Base-by-base conservation (phyloP, 768 basidiomycete genomes). In the Termitomyces sp. region DNA sequence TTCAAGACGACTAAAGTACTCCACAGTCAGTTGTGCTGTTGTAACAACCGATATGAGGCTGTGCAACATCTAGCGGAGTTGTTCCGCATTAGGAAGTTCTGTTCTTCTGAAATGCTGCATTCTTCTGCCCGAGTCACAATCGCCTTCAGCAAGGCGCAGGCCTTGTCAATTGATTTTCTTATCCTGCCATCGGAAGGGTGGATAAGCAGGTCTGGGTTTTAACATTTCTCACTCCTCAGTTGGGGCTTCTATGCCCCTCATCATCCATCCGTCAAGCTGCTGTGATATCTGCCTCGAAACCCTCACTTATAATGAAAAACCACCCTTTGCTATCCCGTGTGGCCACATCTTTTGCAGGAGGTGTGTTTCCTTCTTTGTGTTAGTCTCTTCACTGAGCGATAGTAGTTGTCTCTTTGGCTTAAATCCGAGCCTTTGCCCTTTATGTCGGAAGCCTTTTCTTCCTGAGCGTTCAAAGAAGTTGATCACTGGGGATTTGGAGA, bases 271-370 rank as follows among this genome's bases (percentile, higher is more conserved):
- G 5, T 78, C 84, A 36, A 89, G 87, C 64, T 79, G 77, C 59
- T 91, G 89, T 74, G 89, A 91, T 69, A 83, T 91, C 63, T 91
- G 89, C 69, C 74, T 88, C 59, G 85, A 87, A 55, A 71, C 74
- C 27, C 88, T 88, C 68, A 70, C 77, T 43, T 83, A 80, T 72
- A 73, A 79, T 41, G 75, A 74, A 39, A 78, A 78, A 64, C 74
- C 80, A 47, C 88, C 88, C 5, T 82, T 87, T 68, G 85, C 82
- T 13, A 89, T 91, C 60, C 79, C 84, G 31, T 92, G 89, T 64
- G 89, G 89, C 39, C 87, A 90, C 69, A 79, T 88, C 37, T 90
- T 90, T 74, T 90, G 88, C 67, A 75, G 75, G 66, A 69, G 73
- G 88, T 88, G 66, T 67, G 86, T 53, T 51, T 22, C 47, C 42